These are phyloP conservation scores for Eucalyptus rudis DNA, from an alignment of 345 rosid species.

Conservation along the genomic window DNA sequence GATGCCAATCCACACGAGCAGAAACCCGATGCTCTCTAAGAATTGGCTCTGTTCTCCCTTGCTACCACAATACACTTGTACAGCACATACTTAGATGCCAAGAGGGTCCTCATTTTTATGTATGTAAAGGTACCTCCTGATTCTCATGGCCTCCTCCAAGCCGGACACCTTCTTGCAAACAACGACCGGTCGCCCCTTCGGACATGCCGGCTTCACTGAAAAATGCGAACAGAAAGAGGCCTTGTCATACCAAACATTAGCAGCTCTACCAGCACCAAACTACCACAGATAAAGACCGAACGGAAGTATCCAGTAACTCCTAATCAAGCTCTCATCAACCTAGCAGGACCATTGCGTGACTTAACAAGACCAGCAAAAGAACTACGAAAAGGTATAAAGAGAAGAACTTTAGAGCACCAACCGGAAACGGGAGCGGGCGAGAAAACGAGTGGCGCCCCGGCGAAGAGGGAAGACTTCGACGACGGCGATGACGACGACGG, in stretches of 20 bases:
- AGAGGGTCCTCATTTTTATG: not conserved
- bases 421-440: slow-evolving; percentile 23
- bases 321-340: not conserved
- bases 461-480: slow-evolving; percentile 11
- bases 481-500: too few relatives aligned
- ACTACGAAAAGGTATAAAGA: not conserved
- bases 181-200: slow-evolving; percentile 9
- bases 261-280: not conserved
- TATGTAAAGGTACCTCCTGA: slow-evolving; percentile 27
- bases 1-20: not conserved
- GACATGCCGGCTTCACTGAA: not conserved
- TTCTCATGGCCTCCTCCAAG: slow-evolving; percentile 66
- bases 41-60: not conserved
- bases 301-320: not conserved
- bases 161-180: slow-evolving; percentile 43
- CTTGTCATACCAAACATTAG: not conserved
- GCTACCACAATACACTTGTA: not conserved
- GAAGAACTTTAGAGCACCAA: not conserved
- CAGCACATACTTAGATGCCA: not conserved
- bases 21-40: not conserved
- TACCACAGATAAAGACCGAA: not conserved
- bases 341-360: not conserved
- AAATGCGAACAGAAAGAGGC: not conserved
- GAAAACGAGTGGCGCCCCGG: slow-evolving; percentile 21
- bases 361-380: not conserved